Evolutionary conservation across 1,284 basidiomycete genomes (phyloP), one percentile per base, ranked within the genome.

Genomic region (Phellinidium pouzarii): DNA sequence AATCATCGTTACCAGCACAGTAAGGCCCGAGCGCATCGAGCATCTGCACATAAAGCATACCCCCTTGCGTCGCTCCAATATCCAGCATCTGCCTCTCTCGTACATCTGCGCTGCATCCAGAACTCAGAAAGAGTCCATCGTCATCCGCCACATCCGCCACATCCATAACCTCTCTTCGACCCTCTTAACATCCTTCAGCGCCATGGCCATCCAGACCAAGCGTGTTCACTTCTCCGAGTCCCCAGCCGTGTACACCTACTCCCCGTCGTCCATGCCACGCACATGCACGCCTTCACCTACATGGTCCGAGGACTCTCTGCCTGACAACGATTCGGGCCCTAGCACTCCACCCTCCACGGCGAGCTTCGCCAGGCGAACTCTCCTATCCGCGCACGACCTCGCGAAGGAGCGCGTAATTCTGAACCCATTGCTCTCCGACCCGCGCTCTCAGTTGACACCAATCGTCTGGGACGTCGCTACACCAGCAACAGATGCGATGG

Each of bases 201-300:
- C 44, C 27, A 49, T 50, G 48, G 31, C 53, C 23, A 20, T 36
- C 27, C 48, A 44, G 17, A 55, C n/a, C 34, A 52, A 51, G 43
- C 53, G 38, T 27, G 53, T 55, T 36, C 53, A 51, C 44, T 55
- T 55, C 48, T 43, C 53, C 23, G 44, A 50, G 19, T 38, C 43
- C 11, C 53, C 53, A 29, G 37, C 43, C 20, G 41, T 44, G 34
- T 25, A 38, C 45, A 36, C 52, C 2, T 43, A 36, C 52, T 38
- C 44, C 11, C 51, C 46, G 20, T 40, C 19, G 20, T 26, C 38
- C 23, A 27, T 26, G 34, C 38, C 37, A 19, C 45, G 46, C 37
- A 49, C 37, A 19, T 38, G 46, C 37, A 49, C 53, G 0, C 53
- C 53, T 1, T 55, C 53, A 19, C 53, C 53, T 7, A 19, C 44